Evolutionary conservation across 2,329 filamentous ascomycete genomes (phyloP), one percentile per base, ranked within the genome.

Genomic region (Phoma herbarum): DNA sequence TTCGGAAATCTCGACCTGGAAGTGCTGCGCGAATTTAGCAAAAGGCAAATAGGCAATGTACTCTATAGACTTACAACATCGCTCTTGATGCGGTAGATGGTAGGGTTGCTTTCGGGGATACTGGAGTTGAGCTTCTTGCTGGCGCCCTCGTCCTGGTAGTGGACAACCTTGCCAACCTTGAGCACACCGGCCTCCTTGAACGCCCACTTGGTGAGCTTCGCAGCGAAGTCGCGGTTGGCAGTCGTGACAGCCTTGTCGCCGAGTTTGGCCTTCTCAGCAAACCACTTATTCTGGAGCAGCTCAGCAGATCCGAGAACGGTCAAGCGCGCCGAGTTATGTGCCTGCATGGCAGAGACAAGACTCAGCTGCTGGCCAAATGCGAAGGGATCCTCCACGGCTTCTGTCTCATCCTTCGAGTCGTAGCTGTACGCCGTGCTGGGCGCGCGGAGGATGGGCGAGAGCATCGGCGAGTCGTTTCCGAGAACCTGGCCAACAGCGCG

Each of bases 101-200:
- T 86, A 10, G 94, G 93, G 82, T 97, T 97, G 63, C 86, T 62
- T 74, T 81, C 77, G 63, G 79, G 69, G 59, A 84, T 64, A 37
- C 75, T 77, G 20, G 68, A 69, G 66, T 76, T 77, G 58, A 73
- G 59, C 66, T 77, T 77, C 67, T 80, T 78, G 58, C 80, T 83
- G 67, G 85, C 86, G 66, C 86, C 73, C 59, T 83, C 81, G 62
- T 82, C 78, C 58, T 86, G 77, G 73, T 88, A 88, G 80, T 99
- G 95, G 80, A 93, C 86, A 64, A 98, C 85, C 70, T 85, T 86
- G 75, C 92, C 92, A 70, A 96, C 91, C 69, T 90, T 90, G 68
- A 99, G 77, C 11, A 99, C 92, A 68, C 95, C 95, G 53, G 89
- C 86, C 82, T 99, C 95, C 80, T 96, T 89, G 83, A 99, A 99